Evolutionary conservation across 2,329 filamentous ascomycete genomes (phyloP).

Genomic region (Nothomitra cinnamomea): DNA sequence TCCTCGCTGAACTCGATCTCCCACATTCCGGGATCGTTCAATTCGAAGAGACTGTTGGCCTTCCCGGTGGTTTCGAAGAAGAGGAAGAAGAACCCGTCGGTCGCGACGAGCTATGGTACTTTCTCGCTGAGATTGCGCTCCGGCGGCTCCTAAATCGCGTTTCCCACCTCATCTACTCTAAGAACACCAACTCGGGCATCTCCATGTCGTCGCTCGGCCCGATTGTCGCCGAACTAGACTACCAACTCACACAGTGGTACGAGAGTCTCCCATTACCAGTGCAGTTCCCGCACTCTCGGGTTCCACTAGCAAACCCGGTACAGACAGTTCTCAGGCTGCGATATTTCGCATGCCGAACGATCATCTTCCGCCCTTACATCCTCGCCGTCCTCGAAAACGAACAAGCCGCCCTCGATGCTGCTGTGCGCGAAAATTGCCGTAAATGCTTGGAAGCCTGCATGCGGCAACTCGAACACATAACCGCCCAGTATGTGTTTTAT

Average conservation of each 20-base stretch:
- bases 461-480: slow-evolving; percentile 62
- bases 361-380: slow-evolving; percentile 74
- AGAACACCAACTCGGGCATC: slow-evolving; percentile 41
- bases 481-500: slow-evolving; percentile 46
- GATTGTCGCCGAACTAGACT: slow-evolving; percentile 64
- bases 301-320: slow-evolving; percentile 51
- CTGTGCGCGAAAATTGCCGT: slow-evolving; percentile 60
- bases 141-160: slow-evolving; percentile 61
- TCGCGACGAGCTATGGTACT: slow-evolving; percentile 71
- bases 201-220: slow-evolving; percentile 60
- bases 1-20: slow-evolving; percentile 62
- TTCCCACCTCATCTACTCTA: slow-evolving; percentile 64
- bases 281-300: slow-evolving; percentile 57
- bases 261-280: slow-evolving; percentile 57
- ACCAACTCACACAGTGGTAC: slow-evolving; percentile 72
- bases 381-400: slow-evolving; percentile 66
- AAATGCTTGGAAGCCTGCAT: slow-evolving; percentile 70
- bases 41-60: slow-evolving; percentile 62
- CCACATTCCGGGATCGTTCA: slow-evolving; percentile 71
- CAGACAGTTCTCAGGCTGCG: slow-evolving; percentile 64
- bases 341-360: slow-evolving; percentile 73
- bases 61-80: slow-evolving; percentile 60
- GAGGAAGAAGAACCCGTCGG: slow-evolving; percentile 49
- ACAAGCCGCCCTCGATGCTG: slow-evolving; percentile 50
- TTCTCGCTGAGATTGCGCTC: slow-evolving; percentile 66